Evolutionary conservation across 352 stramenopile species (phyloP), one percentile per base, ranked within the genome.

Genomic region (Globisporangium viniferum): DNA sequence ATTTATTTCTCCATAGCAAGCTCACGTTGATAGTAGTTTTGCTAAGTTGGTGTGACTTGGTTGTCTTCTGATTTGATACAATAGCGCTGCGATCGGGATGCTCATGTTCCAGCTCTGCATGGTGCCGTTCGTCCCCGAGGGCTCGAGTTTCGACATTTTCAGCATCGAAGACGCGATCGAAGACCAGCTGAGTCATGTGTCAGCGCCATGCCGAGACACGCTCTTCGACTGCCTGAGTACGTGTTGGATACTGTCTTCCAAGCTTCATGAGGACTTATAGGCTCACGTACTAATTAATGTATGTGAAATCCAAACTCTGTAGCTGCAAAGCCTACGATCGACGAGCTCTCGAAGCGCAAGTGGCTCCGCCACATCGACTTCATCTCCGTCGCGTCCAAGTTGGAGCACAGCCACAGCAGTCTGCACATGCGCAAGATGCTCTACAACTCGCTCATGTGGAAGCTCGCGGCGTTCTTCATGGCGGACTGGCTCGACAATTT

Each of bases 361-460:
- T 91, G 82, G 82, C 64, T 91, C 15, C 79, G 82, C 12, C 72
- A 82, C 41, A 64, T 91, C 15, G 77, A 84, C 44, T 90, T 90
- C 62, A 63, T 90, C 39, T 81, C 79, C 5, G 68, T 77, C 18
- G 49, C 71, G 2, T 74, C 77, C 18, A 82, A 76, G 62, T 51
- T 83, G 18, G 73, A 80, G 18, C 49, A 71, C 5, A 18, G 53
- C n/a, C 27, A 39, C 46, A 66, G 44, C 4, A 69, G 24, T 2
- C 4, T 62, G 24, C 59, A 72, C 20, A 29, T 68, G 20, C 70
- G 74, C 6, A 58, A 59, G 33, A 41, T 76, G 59, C 59, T 81
- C 12, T 74, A 71, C 49, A 73, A 70, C n/a, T 78, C 75, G 5
- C 67, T 89, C 1, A 33, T 87, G 20, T 88, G 75, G 77, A 90